Evolutionary conservation across 306 rosid genomes (phyloP), one percentile per base, ranked within the genome.

Genomic region (Rubus parviflorus): DNA sequence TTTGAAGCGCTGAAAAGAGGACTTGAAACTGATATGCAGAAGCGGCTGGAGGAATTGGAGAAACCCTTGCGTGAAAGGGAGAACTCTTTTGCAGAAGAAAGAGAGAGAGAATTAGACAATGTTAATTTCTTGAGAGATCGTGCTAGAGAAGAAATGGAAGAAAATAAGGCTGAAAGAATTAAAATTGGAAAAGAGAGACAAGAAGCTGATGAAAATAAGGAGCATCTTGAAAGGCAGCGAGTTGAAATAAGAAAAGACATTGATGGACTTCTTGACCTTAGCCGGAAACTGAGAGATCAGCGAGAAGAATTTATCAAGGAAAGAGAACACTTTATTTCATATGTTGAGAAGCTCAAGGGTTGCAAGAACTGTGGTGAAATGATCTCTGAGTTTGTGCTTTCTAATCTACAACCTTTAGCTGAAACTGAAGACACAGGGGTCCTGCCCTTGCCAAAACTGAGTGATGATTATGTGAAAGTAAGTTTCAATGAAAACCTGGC

Each of bases 91-190:
- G 89, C 91, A 63, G 98, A 95, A 89, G 92, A 87, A 74, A 87
- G 88, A 79, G 90, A 90, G 71, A 86, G 83, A 71, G 93, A 95
- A 65, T 68, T 92, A 38, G 89, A 74, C 47, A 90, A 95, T 73
- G 81, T 89, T 80, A 89, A 86, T 81, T 88, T 87, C 84, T 86
- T 90, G 83, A 89, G 91, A 82, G 97, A 95, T 66, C 88, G 87
- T 46, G 93, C 96, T 75, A 80, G 88, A 80, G 89, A 93, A 85
- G 97, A 90, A 76, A 95, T 89, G 97, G 96, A 95, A 70, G 98
- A 90, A 80, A 82, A 90, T 80, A 92, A 86, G 84, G 88, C 81
- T 63, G 90, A 89, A 81, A 87, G 97, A 75, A 82, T 69, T 80
- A 92, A 86, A 86, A 75, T 93, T 60, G 98, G 83, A 78, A 90